A percentile compares a stretch with the other conserved stretches of the same genome.
Evolutionary conservation across 345 rosid genomes (phyloP).

Genomic region (Gossypium rotundifolium): DNA sequence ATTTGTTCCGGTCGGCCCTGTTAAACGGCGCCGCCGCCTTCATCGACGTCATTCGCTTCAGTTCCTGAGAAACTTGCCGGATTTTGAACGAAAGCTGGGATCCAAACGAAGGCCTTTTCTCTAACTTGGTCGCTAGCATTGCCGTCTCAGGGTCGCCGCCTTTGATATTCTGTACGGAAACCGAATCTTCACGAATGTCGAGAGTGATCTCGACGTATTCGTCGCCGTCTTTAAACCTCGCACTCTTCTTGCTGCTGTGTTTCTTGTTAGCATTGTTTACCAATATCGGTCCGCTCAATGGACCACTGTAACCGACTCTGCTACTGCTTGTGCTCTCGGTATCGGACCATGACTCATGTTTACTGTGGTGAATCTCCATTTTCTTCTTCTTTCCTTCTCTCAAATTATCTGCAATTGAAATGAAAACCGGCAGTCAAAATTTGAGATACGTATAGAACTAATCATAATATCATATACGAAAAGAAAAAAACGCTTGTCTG

Average conservation of each 20-base stretch:
- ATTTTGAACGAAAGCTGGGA: conserved; percentile 30
- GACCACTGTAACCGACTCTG: conserved; percentile 36
- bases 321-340: conserved; percentile 31
- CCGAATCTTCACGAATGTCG: conserved; percentile 43
- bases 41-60: conserved; percentile 46
- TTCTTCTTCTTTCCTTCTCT: not conserved
- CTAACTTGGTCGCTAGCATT: conserved; percentile 33
- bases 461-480: not conserved
- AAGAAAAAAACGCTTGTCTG: not conserved
- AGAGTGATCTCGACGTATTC: conserved; percentile 55
- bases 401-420: not conserved
- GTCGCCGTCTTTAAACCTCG: conserved; percentile 30
- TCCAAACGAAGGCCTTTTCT: conserved; percentile 35
- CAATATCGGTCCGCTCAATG: conserved; percentile 36
- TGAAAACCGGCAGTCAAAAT: not conserved
- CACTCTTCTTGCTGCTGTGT: conserved; percentile 33
- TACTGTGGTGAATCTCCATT: conserved; percentile 39
- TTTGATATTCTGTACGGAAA: conserved; percentile 41
- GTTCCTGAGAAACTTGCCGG: conserved; percentile 54
- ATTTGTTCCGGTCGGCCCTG: conserved; percentile 45
- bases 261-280: conserved; percentile 12
- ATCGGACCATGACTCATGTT: conserved; percentile 34
- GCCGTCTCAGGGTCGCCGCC: conserved; percentile 40
- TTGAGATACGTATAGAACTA: not conserved
- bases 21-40: conserved; percentile 17